Evolutionary conservation across 2,329 filamentous ascomycete genomes (phyloP).

Genomic region (Coniochaeta hoffmannii): DNA sequence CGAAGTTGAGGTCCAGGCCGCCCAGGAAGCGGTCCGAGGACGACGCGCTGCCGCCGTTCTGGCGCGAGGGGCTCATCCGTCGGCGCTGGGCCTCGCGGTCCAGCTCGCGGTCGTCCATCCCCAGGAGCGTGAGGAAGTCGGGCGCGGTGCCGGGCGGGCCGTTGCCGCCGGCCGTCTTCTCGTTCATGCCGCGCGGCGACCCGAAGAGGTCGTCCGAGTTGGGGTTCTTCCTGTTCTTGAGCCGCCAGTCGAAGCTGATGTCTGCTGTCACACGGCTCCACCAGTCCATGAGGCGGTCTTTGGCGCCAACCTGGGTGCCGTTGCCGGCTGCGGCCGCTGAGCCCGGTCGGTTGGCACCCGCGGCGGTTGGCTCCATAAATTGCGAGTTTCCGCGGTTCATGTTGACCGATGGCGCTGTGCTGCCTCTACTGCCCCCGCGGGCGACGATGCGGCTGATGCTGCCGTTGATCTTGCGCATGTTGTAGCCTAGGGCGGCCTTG

Average conservation of each 20-base stretch:
- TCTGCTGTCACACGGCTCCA: constrained; percentile 35
- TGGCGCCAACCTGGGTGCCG: constrained; percentile 17
- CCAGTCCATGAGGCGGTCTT: constrained; percentile 35
- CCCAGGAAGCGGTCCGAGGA: constrained; percentile 31
- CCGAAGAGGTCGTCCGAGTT: constrained; percentile 18
- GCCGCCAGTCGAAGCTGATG: constrained; percentile 28
- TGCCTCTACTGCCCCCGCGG: constrained; percentile 21
- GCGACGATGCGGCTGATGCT: constrained; percentile 23
- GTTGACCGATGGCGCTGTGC: constrained; percentile 33
- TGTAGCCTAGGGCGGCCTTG: constrained; percentile 29
- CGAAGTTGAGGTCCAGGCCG: constrained; percentile 28
- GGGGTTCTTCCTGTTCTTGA: constrained; percentile 19
- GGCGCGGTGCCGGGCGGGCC: constrained; percentile 15
- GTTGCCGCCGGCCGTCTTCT: constrained; percentile 6
- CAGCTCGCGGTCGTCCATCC: constrained; percentile 33
- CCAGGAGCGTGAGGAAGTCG: constrained; percentile 34
- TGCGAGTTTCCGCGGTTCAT: constrained; percentile 48
- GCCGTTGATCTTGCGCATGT: constrained; percentile 25
- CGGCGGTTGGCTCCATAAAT: constrained; percentile 28
- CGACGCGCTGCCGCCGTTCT: constrained; percentile 23
- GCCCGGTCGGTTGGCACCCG: constrained; percentile 27
- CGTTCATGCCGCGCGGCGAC: constrained; percentile 17
- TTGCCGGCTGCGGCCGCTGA: constrained; percentile 20
- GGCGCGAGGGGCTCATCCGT: constrained; percentile 19
- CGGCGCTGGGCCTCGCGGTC: constrained; percentile 28